Evolutionary conservation across 345 rosid genomes (phyloP).

Genomic region (Lepidium africanum): DNA sequence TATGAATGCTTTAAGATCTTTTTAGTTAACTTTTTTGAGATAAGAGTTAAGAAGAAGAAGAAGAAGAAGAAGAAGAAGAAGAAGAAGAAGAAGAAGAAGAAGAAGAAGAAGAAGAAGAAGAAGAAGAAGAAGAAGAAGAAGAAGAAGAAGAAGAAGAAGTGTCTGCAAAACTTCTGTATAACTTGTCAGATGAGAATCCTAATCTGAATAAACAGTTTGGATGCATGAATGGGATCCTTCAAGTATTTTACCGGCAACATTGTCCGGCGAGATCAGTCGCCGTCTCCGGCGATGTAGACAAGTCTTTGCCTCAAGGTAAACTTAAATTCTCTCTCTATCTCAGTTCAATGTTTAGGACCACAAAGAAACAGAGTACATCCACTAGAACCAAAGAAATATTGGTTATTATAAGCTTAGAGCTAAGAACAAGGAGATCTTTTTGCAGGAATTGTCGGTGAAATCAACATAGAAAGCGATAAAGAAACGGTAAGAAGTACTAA

Average conservation of each 20-base stretch:
- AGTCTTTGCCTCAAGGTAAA: slow-evolving; percentile 24
- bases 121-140: slow-evolving; percentile 9
- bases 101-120: slow-evolving; percentile 21
- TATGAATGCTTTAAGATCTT: not conserved
- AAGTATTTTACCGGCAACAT: slow-evolving; percentile 62
- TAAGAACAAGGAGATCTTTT: not conserved
- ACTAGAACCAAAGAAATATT: slow-evolving; percentile 7
- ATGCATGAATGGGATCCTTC: slow-evolving; percentile 82
- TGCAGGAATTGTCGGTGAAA: slow-evolving; percentile 40
- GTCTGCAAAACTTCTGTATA: slow-evolving; percentile 56
- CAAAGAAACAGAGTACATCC: slow-evolving; percentile 3
- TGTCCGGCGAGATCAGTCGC: slow-evolving; percentile 27
- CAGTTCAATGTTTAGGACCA: slow-evolving; percentile 12
- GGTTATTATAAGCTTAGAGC: not conserved
- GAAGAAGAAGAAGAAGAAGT: slow-evolving; percentile 31
- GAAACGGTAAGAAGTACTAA: slow-evolving; percentile 36
- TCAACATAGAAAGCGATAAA: slow-evolving; percentile 29
- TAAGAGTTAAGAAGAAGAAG: slow-evolving; percentile 8
- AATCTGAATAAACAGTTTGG: slow-evolving; percentile 77
- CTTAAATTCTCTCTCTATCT: slow-evolving; percentile 3
- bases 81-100: slow-evolving; percentile 32
- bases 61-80: slow-evolving; percentile 32
- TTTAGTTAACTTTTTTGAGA: not conserved
- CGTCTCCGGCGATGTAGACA: slow-evolving; percentile 10
- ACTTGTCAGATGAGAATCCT: slow-evolving; percentile 61